Base-by-base conservation (phyloP, 1,284 basidiomycete species). In the Puccinia novopanici region DNA sequence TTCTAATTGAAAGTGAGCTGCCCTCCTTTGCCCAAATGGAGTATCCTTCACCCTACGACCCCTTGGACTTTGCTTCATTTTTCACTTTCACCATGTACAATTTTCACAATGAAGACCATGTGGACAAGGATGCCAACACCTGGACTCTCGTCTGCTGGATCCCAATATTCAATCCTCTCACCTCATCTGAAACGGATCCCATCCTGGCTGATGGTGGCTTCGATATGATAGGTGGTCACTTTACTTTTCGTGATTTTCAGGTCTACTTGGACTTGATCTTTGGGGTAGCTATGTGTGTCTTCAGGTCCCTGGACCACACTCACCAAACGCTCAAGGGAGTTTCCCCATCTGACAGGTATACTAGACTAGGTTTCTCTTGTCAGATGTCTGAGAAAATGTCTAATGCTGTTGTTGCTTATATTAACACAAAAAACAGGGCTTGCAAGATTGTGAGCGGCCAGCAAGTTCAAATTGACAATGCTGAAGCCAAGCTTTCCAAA, bases 81-180 rank as follows among this genome's bases (percentile, higher is more conserved):
- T 19, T 65, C 9, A 65, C 61, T 27, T 65, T 65, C 37, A 65
- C 63, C 34, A 40, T 65, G 30, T 45, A 65, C 63, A 65, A 65
- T 30, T 65, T 65, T 30, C n/a, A 40, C 63, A 65, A 65, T 24
- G 37, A 30, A 42, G 34, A 30, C 42, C 63, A 65, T 34, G 13
- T 10, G 15, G 37, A 65, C 37, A 6, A 1, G 13, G 63, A 65
- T 30, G 37, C 5, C 6, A 65, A 65, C 37, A 40, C 19, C 34
- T 65, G 63, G 63, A 65, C 63, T 24, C 63, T 65, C 40, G 63
- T 65, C 42, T 65, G 63, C 63, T 65, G 63, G 63, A 65, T 65
- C 19, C 63, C 34, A 19, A 65, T 65, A 13, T 65, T 65, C 63
- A 65, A 65, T 30, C 63, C 63, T 10, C 30, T 30, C 15, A 65